Base-by-base conservation (phyloP, 2,329 filamentous ascomycete genomes). In the Dactylonectria macrodidyma region DNA sequence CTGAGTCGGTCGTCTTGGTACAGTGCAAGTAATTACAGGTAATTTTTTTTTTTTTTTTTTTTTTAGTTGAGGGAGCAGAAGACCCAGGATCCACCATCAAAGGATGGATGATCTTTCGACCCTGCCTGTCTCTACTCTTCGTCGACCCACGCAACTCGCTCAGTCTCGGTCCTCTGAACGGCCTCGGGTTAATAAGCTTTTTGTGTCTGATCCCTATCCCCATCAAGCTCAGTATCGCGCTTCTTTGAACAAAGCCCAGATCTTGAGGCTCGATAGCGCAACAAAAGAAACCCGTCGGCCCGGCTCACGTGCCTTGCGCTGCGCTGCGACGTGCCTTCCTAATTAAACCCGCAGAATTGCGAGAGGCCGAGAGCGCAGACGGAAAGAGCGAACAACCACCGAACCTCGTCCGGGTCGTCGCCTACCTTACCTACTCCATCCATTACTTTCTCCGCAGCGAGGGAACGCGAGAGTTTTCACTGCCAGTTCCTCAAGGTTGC, bases 321-420 rank as follows among this genome's bases (percentile, higher is more conserved):
- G 26, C 26, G 26, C 26, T 30, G 7, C 26, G 26, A 30, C 26
- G 26, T 30, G 26, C 26, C 26, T 30, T 30, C 26, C 26, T 30
- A 30, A 30, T 30, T 30, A 5, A 41, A n/a, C 34, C 16, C 16
- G 16, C 41, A n/a, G n/a, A 44, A 44, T 14, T n/a, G 14, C 4
- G 41, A 44, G 14, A 44, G 14, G 41, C 41, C 14, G 7, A 44
- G 41, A 44, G 41, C 41, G 41, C 26, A 30, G 26, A 30, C 26
- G 26, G 26, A 4, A 30, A 30, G 26, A 7, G 26, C 26, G 22
- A 26, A 47, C 50, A 59, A 52, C 50, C 54, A 38, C 54, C 55
- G 38, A 19, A 60, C 54, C 26, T 59, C 59, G 50, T 67, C 67
- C 73, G 73, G 73, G 71, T 71, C 73, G 73, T 75, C 73, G 73